Evolutionary conservation across 129 eudicot genomes (phyloP).

Genomic region (Centella asiatica): DNA sequence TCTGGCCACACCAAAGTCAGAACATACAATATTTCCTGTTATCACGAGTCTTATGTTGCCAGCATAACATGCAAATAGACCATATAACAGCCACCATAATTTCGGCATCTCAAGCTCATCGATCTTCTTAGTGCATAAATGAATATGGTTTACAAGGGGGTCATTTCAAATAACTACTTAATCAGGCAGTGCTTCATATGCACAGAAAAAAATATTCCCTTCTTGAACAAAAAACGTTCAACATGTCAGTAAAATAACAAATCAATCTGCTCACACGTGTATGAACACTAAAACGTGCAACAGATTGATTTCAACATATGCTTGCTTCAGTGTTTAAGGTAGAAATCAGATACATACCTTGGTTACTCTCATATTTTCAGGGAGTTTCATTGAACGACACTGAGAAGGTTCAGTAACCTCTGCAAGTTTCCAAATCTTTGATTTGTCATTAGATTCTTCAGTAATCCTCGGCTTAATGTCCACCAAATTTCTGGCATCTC

Average conservation of each 20-base stretch:
- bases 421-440: slow-evolving; percentile 74
- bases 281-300: not conserved
- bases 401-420: slow-evolving; percentile 81
- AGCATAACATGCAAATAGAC: too few species aligned
- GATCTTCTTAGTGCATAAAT: too few species aligned
- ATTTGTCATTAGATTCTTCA: slow-evolving; percentile 80
- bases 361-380: slow-evolving; percentile 72
- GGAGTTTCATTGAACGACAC: slow-evolving; percentile 74
- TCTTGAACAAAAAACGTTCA: not conserved
- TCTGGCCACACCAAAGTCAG: too few species aligned
- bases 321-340: not conserved
- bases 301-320: not conserved
- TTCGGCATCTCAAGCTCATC: too few species aligned
- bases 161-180: too few species aligned
- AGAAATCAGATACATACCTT: slow-evolving; percentile 36
- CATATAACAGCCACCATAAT: too few species aligned
- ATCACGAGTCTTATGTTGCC: too few species aligned
- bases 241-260: not conserved
- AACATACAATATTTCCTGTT: too few species aligned
- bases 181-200: too few species aligned
- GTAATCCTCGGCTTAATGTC: slow-evolving; percentile 80
- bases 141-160: too few species aligned
- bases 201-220: not conserved
- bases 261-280: too few species aligned
- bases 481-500: slow-evolving; percentile 54